Evolutionary conservation across 306 rosid species (phyloP).

Genomic region (Fragaria nilgerrensis): DNA sequence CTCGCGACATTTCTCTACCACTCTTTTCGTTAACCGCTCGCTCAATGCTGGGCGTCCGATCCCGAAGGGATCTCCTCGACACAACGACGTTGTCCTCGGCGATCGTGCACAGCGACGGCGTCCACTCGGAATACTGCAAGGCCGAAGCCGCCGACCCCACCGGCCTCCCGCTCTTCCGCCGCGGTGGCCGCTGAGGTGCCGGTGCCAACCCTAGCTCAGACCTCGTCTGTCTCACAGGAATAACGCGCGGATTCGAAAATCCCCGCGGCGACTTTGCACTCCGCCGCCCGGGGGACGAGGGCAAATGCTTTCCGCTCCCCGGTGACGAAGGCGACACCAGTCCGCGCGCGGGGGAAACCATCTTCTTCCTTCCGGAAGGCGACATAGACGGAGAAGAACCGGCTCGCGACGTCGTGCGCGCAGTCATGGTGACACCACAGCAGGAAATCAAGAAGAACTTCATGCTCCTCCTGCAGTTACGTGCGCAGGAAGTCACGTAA

Average conservation of each 20-base stretch:
- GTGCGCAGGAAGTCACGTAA: conserved; percentile 14
- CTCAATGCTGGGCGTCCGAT: not conserved
- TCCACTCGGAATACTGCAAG: conserved; percentile 40
- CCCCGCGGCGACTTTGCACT: not conserved
- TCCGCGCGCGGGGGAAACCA: not conserved
- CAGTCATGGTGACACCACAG: conserved; percentile 27
- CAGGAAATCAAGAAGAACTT: conserved; percentile 48
- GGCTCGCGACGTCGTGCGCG: not conserved
- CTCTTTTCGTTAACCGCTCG: conserved; percentile 26
- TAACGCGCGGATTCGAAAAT: not conserved
- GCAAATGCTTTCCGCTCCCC: not conserved
- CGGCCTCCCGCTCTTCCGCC: conserved; percentile 17
- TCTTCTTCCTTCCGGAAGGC: not conserved
- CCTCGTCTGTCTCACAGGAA: conserved; percentile 26
- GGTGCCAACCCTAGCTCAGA: conserved; percentile 21
- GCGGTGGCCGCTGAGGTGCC: not conserved
- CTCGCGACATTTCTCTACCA: not conserved
- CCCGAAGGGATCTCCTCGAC: not conserved
- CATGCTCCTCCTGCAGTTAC: conserved; percentile 17
- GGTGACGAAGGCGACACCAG: not conserved
- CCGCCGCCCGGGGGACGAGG: not conserved
- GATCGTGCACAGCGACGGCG: conserved; percentile 55
- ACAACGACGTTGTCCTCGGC: conserved; percentile 36
- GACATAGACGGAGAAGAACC: not conserved
- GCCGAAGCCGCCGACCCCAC: conserved; percentile 2